Base-by-base conservation (phyloP, 768 basidiomycete species). In the Boletus vinaceobasis region DNA sequence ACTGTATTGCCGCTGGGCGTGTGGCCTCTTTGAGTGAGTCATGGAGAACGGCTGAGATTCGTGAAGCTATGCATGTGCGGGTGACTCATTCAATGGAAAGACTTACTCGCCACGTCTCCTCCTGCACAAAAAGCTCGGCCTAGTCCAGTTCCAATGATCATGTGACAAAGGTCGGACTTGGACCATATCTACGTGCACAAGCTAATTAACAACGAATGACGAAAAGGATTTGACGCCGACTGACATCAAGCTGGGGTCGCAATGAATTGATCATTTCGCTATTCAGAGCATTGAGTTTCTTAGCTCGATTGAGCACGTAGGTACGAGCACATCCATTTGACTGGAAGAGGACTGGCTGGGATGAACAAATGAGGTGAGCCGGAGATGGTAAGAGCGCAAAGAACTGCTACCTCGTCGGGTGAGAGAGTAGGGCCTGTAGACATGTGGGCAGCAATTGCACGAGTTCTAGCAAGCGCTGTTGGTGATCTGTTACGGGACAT, bases 41-140 rank as follows among this genome's bases (percentile, higher is more conserved):
- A 50, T 74, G 54, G 13, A 87, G 73, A 46, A 90, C 83, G 61
- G 71, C 89, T 91, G 59, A 8, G 35, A 21, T 31, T 37, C 53
- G 46, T 60, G 44, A 43, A 46, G 40, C 36, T 50, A 37, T 45
- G 39, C 47, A 38, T 56, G 46, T 32, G 38, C n/a, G 23, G 4
- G 23, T 23, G 23, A 48, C 40, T 14, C 32, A 45, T 27, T 44
- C 32, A 23, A 42, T 46, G 39, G 57, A 52, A 57, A 29, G 21
- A 77, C 87, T 72, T 62, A 95, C 96, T 76, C 55, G 83, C 86
- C 53, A 99, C 90, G 71, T 99, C 97, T 42, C 97, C 97, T 14
- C 97, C 97, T 7, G 91, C 88, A 65, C 94, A 98, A 68, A 98
- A 98, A 13, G 88, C 90, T 55, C 84, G 78, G 4, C 86, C 88